Evolutionary conservation across 257 asterid genomes (phyloP).

Genomic region (Solanum clarkiae): DNA sequence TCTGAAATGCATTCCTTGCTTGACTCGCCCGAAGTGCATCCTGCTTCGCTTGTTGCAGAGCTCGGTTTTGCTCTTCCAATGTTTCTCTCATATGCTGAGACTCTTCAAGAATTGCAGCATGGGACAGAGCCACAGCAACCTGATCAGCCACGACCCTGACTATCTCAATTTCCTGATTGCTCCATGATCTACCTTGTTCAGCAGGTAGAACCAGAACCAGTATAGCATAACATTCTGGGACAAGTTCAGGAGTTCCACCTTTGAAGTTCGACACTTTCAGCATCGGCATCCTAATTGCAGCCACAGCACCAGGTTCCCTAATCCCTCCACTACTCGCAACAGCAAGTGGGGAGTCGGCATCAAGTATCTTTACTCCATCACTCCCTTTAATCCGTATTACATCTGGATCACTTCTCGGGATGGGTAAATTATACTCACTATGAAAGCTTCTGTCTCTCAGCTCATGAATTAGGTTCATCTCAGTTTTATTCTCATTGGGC

Average conservation of each 20-base stretch:
- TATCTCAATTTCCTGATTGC: slow-evolving; percentile 67
- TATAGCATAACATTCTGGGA: slow-evolving; percentile 79
- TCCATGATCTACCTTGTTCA: slow-evolving; percentile 61
- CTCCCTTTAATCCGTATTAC: slow-evolving; percentile 54
- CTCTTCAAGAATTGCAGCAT: slow-evolving; percentile 96
- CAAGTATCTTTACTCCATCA: slow-evolving; percentile 60
- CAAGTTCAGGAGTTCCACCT: slow-evolving; percentile 91
- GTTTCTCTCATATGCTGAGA: slow-evolving; percentile 78
- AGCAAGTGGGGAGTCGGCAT: slow-evolving; percentile 58
- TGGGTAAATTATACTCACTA: slow-evolving; percentile 8
- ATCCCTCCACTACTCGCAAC: slow-evolving; percentile 53
- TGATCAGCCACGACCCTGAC: slow-evolving; percentile 89
- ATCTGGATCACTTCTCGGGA: slow-evolving; percentile 49
- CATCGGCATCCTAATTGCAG: slow-evolving; percentile 96
- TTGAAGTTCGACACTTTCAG: slow-evolving; percentile 77
- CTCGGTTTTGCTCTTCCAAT: slow-evolving; percentile 70
- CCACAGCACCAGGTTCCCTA: slow-evolving; percentile 59
- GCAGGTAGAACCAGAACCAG: slow-evolving; percentile 79
- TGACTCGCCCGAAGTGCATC: slow-evolving; percentile 84
- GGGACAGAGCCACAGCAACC: slow-evolving; percentile 95
- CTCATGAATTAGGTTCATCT: slow-evolving; percentile 69
- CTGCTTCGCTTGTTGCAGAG: slow-evolving; percentile 68
- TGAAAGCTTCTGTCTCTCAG: slow-evolving; percentile 34
- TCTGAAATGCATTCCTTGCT: slow-evolving; percentile 76
- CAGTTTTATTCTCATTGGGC: slow-evolving; percentile 61